phyloP scores from a whole-genome alignment of 176 grass and related monocot genomes.

The Bolboschoenus planiculmis region DNA sequence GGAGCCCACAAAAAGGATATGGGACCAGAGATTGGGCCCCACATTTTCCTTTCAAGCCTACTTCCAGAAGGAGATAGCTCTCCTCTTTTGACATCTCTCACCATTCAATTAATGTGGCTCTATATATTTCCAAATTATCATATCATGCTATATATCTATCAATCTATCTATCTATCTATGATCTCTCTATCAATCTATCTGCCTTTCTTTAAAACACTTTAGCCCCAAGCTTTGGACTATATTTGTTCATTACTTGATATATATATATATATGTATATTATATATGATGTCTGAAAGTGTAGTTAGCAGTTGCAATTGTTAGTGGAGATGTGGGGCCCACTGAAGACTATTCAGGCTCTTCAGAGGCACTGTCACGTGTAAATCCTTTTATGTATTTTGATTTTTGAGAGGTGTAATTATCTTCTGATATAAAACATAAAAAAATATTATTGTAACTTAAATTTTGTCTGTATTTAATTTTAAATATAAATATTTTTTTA shows the following conservation, averaged over 20 bases:
- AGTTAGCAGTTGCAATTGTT: neutral
- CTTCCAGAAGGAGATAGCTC: slow-evolving; percentile 17
- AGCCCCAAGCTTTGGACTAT: neutral
- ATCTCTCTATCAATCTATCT: too few relatives aligned
- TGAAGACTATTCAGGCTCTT: neutral
- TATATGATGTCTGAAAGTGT: slow-evolving; percentile 6
- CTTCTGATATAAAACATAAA: too few relatives aligned
- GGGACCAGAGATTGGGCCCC: neutral
- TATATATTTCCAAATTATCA: too few relatives aligned
- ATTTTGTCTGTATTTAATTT: too few relatives aligned
- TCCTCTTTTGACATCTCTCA: slow-evolving; percentile 3
- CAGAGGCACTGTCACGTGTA: too few relatives aligned
- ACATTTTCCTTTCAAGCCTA: slow-evolving; percentile 12
- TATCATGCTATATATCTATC: neutral
- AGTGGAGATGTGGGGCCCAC: neutral
- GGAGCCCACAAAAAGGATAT: slow-evolving; percentile 11
- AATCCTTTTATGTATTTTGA: too few relatives aligned
- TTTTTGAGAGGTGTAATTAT: too few relatives aligned
- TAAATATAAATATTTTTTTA: too few relatives aligned
- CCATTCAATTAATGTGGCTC: slow-evolving; percentile 23
- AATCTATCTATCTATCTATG: too few relatives aligned
- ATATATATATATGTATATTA: too few relatives aligned
- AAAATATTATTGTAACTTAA: too few relatives aligned
- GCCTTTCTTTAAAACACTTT: too few relatives aligned
- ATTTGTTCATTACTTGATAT: slow-evolving; percentile 19